phyloP scores from a whole-genome alignment of 1,284 basidiomycete species.

The Volvariella surrecta region DNA sequence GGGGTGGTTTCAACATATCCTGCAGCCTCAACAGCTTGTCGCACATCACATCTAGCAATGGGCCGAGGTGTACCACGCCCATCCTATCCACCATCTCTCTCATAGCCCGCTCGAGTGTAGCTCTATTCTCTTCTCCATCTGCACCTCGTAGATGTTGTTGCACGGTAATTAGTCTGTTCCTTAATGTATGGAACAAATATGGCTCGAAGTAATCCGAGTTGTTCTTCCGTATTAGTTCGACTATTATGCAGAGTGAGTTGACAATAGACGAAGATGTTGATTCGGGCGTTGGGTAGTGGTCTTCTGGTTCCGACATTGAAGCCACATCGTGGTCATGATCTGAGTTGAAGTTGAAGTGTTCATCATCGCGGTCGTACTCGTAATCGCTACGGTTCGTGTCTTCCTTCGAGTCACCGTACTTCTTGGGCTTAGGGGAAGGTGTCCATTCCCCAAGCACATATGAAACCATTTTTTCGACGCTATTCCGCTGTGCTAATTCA shows the following conservation, averaged over 20 bases:
- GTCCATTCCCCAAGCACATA: constrained; percentile 77
- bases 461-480: constrained; percentile 63
- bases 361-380: too few relatives aligned
- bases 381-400: constrained; percentile 6
- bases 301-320: neutral
- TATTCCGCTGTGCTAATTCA: constrained; percentile 77
- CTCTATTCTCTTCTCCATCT: constrained; percentile 43
- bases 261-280: constrained; percentile 84
- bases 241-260: constrained; percentile 84
- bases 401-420: constrained; percentile 7
- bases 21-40: constrained; percentile 70
- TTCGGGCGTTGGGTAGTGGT: constrained; percentile 56
- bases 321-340: constrained; percentile 13
- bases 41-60: constrained; percentile 74
- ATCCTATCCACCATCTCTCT: constrained; percentile 82
- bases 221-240: constrained; percentile 97
- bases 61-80: constrained; percentile 91
- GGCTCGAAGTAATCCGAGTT: constrained; percentile 99
- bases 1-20: constrained; percentile 60
- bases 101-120: constrained; percentile 74
- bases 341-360: too few relatives aligned
- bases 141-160: constrained; percentile 62
- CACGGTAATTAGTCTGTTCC: constrained; percentile 83
- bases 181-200: constrained; percentile 92
- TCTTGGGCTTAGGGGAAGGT: constrained; percentile 4